Conservation (phyloP, 192 early-diverging fungal species). For the Gamsiella multidivaricata region DNA sequence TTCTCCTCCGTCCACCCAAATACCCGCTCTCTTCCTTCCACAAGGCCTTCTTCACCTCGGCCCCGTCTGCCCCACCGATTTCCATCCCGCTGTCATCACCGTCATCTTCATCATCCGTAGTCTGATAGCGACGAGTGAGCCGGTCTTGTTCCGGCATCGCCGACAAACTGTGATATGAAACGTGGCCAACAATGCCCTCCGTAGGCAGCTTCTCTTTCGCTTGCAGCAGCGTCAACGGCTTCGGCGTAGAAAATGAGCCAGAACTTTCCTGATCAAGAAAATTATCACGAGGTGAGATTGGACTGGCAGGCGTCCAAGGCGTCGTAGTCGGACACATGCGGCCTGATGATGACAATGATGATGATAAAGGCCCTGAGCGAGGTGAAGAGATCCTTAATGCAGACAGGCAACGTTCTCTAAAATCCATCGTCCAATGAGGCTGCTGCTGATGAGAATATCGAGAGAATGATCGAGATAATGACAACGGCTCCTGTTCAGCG, state of each 20-base stretch:
- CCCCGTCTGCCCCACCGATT: neutral
- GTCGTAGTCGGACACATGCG: too few relatives aligned
- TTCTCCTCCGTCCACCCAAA: conserved; percentile 11
- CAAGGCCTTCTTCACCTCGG: neutral
- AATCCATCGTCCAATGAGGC: neutral
- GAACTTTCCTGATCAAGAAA: neutral
- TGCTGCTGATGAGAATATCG: conserved; percentile 1
- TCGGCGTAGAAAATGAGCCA: neutral
- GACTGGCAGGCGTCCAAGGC: too few relatives aligned
- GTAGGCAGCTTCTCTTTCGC: neutral
- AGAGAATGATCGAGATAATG: neutral
- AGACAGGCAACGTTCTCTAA: neutral
- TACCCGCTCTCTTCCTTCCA: neutral
- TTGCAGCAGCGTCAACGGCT: neutral
- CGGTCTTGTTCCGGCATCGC: neutral
- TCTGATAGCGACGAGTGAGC: neutral
- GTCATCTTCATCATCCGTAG: conserved; percentile 6
- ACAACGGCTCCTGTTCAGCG: neutral
- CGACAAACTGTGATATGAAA: neutral
- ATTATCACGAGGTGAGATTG: too few relatives aligned
- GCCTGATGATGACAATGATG: too few relatives aligned
- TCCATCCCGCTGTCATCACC: conserved; percentile 1
- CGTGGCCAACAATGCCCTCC: neutral
- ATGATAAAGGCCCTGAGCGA: too few relatives aligned
- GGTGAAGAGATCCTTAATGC: neutral